phyloP scores from a whole-genome alignment of 441 rosid genomes.

The Bruguiera hainesii region DNA sequence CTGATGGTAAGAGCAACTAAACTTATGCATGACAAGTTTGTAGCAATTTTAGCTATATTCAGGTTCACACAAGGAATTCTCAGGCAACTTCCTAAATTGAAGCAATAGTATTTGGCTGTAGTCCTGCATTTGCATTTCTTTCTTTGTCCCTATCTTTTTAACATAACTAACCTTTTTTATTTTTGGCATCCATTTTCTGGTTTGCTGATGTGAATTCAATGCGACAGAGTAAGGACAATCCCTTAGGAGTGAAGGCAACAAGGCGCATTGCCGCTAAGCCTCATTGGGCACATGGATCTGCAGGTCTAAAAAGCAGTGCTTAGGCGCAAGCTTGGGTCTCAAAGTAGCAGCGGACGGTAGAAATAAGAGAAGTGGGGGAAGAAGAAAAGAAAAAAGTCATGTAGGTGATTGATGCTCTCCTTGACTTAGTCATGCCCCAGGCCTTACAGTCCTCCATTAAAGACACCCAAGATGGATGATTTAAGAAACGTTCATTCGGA shows the following conservation, averaged over 20 bases:
- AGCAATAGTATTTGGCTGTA: neutral
- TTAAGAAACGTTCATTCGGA: constrained; percentile 16
- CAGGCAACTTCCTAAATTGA: too few species aligned
- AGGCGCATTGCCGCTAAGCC: constrained; percentile 68
- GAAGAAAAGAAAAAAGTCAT: constrained; percentile 8
- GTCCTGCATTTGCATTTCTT: neutral
- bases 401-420: constrained; percentile 6
- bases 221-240: constrained; percentile 78
- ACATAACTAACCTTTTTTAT: neutral
- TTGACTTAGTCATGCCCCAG: constrained; percentile 20
- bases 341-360: constrained; percentile 28
- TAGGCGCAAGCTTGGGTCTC: constrained; percentile 22
- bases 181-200: neutral
- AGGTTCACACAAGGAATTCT: too few species aligned
- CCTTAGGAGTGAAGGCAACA: constrained; percentile 65
- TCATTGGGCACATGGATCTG: constrained; percentile 46
- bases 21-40: neutral
- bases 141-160: neutral
- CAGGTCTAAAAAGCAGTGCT: constrained; percentile 38
- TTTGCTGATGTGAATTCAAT: constrained; percentile 15
- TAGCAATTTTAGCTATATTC: too few species aligned
- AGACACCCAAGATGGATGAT: constrained; percentile 13
- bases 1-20: constrained; percentile 41
- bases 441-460: neutral
- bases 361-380: neutral